Evolutionary conservation across 257 asterid species (phyloP).

Genomic region (Capsicum baccatum): DNA sequence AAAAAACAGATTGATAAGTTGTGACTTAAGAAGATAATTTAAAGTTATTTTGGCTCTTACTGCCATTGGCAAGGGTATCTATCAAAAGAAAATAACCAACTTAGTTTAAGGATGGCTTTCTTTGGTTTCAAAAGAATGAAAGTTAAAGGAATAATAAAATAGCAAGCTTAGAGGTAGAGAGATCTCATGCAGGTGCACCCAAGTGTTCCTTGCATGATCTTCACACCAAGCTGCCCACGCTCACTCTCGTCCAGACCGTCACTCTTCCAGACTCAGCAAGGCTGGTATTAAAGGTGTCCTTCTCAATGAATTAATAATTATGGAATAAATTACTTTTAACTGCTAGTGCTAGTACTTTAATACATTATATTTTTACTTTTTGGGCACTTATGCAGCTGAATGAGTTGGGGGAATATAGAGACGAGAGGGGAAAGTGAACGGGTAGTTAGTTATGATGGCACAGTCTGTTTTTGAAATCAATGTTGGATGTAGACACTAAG

Average conservation of each 20-base stretch:
- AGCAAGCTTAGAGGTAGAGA: neutral
- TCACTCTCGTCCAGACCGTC: slow-evolving; percentile 70
- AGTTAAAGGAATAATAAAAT: neutral
- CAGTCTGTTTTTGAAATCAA: neutral
- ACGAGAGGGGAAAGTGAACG: neutral
- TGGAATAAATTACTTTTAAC: neutral
- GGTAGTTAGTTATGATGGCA: neutral
- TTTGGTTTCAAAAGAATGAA: slow-evolving; percentile 6
- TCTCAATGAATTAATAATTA: neutral
- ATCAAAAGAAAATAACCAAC: neutral
- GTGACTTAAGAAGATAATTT: neutral
- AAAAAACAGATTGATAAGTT: neutral
- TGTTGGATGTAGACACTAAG: slow-evolving; percentile 3
- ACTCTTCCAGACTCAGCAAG: slow-evolving; percentile 91
- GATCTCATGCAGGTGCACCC: slow-evolving; percentile 79
- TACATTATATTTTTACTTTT: neutral
- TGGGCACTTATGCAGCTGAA: neutral
- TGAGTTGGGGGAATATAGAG: neutral
- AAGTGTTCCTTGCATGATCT: slow-evolving; percentile 97
- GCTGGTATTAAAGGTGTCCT: slow-evolving; percentile 80
- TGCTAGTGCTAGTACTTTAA: neutral
- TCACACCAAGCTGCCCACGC: slow-evolving; percentile 92
- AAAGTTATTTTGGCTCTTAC: neutral
- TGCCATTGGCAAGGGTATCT: neutral
- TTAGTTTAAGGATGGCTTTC: neutral